A percentile compares a stretch with the other conserved stretches of the same genome.
Conservation (phyloP, 805 yeast genomes). For the Teunomyces funiuensis region DNA sequence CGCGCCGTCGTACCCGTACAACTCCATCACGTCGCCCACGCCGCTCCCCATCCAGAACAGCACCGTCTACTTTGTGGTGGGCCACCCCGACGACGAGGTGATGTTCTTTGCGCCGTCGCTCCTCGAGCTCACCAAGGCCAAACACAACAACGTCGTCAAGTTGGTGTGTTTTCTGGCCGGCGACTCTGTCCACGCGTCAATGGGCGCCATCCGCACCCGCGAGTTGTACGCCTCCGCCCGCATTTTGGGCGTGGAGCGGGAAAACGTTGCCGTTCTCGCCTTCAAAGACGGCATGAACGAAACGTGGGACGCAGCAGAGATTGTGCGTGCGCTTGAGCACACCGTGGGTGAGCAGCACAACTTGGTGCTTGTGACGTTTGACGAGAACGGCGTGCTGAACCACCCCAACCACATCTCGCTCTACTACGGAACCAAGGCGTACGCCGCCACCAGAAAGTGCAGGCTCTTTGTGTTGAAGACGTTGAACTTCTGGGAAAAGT, state of each 20-base stretch:
- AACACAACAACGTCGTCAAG: conserved; percentile 51
- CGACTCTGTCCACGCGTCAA: conserved; percentile 57
- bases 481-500: conserved; percentile 46
- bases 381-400: conserved; percentile 73
- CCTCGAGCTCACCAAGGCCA: conserved; percentile 46
- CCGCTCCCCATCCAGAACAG: conserved; percentile 32
- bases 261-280: conserved; percentile 47
- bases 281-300: conserved; percentile 65
- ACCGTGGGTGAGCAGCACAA: conserved; percentile 21
- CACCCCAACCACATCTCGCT: conserved; percentile 86
- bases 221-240: conserved; percentile 62
- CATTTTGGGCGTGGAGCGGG: conserved; percentile 49
- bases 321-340: conserved; percentile 38
- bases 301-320: conserved; percentile 56
- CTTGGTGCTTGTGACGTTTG: conserved; percentile 70
- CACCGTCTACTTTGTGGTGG: conserved; percentile 59
- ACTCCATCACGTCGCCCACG: conserved; percentile 35
- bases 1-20: conserved; percentile 31
- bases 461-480: conserved; percentile 34
- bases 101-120: conserved; percentile 93
- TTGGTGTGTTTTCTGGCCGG: conserved; percentile 78
- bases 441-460: conserved; percentile 11
- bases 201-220: conserved; percentile 59
- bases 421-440: conserved; percentile 48
- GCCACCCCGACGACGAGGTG: conserved; percentile 98